Evolutionary conservation across 2,329 filamentous ascomycete genomes (phyloP).

Genomic region (Paraphoma sp.): DNA sequence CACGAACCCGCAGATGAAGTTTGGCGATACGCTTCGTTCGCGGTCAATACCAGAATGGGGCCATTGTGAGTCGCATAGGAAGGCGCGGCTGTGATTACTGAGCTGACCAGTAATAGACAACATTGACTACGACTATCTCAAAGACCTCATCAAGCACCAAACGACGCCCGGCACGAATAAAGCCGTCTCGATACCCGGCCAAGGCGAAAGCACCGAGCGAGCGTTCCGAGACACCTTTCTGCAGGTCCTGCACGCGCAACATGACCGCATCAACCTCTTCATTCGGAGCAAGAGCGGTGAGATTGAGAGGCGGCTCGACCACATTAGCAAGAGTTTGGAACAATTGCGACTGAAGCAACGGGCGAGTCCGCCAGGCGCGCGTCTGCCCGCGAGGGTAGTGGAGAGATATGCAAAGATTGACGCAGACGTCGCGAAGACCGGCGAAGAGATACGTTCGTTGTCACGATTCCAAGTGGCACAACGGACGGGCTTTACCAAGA

Average conservation of each 20-base stretch:
- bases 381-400: constrained; percentile 53
- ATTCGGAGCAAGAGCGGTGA: constrained; percentile 81
- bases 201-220: constrained; percentile 60
- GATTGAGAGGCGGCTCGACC: constrained; percentile 68
- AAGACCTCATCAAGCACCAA: constrained; percentile 81
- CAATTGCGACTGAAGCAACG: constrained; percentile 36
- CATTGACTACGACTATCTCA: constrained; percentile 87
- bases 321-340: constrained; percentile 49
- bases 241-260: constrained; percentile 73
- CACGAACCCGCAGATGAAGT: constrained; percentile 66
- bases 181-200: constrained; percentile 77
- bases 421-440: constrained; percentile 62
- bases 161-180: constrained; percentile 74
- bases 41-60: constrained; percentile 85
- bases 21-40: constrained; percentile 74
- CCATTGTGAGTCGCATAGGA: constrained; percentile 60
- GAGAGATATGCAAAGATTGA: constrained; percentile 60
- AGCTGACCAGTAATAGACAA: constrained; percentile 66
- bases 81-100: not conserved
- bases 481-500: constrained; percentile 78
- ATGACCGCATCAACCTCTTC: constrained; percentile 79
- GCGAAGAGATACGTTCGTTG: constrained; percentile 74
- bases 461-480: constrained; percentile 77
- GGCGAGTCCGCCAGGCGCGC: constrained; percentile 13
- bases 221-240: constrained; percentile 77